Evolutionary conservation across 2,329 filamentous ascomycete species (phyloP).

Genomic region (Saccharata proteae): DNA sequence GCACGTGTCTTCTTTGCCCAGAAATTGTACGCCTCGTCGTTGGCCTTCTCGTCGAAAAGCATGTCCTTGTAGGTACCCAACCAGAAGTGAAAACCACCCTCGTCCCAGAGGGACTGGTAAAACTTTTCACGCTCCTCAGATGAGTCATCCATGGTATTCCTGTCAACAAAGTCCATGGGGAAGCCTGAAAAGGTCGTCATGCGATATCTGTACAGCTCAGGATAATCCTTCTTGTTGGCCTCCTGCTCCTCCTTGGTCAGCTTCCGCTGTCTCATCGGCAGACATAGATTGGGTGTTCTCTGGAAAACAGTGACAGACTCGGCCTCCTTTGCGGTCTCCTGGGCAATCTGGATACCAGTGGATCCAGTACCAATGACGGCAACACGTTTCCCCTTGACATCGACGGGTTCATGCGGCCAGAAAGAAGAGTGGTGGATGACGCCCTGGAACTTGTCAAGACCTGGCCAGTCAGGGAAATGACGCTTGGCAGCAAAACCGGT

Average conservation of each 20-base stretch:
- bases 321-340: conserved; percentile 45
- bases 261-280: conserved; percentile 45
- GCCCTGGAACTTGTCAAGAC: conserved; percentile 49
- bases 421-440: conserved; percentile 47
- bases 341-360: conserved; percentile 51
- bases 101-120: conserved; percentile 16
- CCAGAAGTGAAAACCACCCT: conserved; percentile 29
- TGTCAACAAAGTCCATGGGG: conserved; percentile 9
- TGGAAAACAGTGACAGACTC: conserved; percentile 48
- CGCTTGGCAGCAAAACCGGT: conserved; percentile 48
- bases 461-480: conserved; percentile 49
- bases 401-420: conserved; percentile 47
- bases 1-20: conserved; percentile 19
- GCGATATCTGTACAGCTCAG: conserved; percentile 39
- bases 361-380: conserved; percentile 55
- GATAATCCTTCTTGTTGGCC: conserved; percentile 26
- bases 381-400: conserved; percentile 45
- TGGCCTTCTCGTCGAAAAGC: conserved; percentile 15
- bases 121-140: conserved; percentile 12
- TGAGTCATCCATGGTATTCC: conserved; percentile 11
- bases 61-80: conserved; percentile 14
- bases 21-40: conserved; percentile 11
- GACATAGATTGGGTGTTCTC: conserved; percentile 52
- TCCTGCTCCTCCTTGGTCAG: conserved; percentile 42
- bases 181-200: conserved; percentile 24